Conservation (phyloP, 2,329 filamentous ascomycete genomes). For the Septoria linicola region DNA sequence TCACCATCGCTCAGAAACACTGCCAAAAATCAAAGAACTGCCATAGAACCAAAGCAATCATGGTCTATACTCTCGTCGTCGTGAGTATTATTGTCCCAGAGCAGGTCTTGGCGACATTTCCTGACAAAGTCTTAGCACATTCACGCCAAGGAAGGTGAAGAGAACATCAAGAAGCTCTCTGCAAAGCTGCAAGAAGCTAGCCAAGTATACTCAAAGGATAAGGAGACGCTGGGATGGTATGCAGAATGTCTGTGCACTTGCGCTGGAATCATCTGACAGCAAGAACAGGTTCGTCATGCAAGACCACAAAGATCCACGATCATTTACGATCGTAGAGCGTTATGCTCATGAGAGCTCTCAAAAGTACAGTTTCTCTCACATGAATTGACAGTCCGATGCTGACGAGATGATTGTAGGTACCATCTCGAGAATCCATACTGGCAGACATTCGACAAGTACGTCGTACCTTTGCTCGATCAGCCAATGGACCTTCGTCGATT, state of each 20-base stretch:
- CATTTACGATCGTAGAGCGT: slow-evolving; percentile 74
- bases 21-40: not conserved
- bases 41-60: slow-evolving; percentile 19
- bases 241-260: not conserved
- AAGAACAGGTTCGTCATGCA: slow-evolving; percentile 72
- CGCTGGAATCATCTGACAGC: not conserved
- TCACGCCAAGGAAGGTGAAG: slow-evolving; percentile 65
- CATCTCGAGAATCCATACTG: slow-evolving; percentile 65
- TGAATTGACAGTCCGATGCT: no score
- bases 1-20: not conserved
- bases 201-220: slow-evolving; percentile 68
- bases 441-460: slow-evolving; percentile 74
- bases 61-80: slow-evolving; percentile 63
- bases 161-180: slow-evolving; percentile 64
- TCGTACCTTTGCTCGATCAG: slow-evolving; percentile 65
- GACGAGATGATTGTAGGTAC: slow-evolving; percentile 36
- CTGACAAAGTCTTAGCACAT: slow-evolving; percentile 48
- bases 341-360: slow-evolving; percentile 61
- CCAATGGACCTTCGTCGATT: slow-evolving; percentile 68
- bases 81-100: no score
- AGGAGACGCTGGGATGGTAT: slow-evolving; percentile 55
- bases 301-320: slow-evolving; percentile 64
- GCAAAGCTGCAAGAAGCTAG: slow-evolving; percentile 75
- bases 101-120: no score
- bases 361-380: slow-evolving; percentile 45